Evolutionary conservation across 2,329 filamentous ascomycete genomes (phyloP).

Genomic region (Aspergillus latus): DNA sequence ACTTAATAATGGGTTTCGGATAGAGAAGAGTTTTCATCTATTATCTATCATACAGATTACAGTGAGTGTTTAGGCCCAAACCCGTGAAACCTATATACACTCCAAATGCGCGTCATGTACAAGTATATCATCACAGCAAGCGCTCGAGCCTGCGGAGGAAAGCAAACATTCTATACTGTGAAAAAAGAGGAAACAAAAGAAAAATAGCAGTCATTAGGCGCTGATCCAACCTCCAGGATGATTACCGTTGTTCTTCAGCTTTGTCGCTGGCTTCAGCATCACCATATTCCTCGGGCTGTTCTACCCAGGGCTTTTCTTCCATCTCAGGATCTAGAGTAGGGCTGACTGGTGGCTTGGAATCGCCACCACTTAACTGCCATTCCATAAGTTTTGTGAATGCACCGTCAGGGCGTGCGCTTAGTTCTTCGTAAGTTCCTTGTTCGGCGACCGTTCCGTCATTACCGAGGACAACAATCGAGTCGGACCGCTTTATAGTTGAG

Average conservation of each 20-base stretch:
- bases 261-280: constrained; percentile 22
- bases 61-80: not conserved
- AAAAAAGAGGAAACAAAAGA: constrained; percentile 10
- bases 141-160: not conserved
- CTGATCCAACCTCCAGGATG: not conserved
- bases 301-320: constrained; percentile 54
- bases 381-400: constrained; percentile 97
- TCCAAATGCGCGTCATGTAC: constrained; percentile 11
- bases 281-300: constrained; percentile 38
- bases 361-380: constrained; percentile 92
- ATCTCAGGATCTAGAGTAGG: constrained; percentile 38
- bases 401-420: constrained; percentile 71
- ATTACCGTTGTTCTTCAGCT: constrained; percentile 10
- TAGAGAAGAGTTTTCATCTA: constrained; percentile 18
- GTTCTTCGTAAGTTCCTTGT: constrained; percentile 76
- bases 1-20: not conserved
- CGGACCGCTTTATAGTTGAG: constrained; percentile 93
- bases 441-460: constrained; percentile 87
- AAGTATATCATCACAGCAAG: constrained; percentile 14
- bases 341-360: constrained; percentile 41
- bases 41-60: constrained; percentile 19
- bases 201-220: not conserved
- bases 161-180: constrained; percentile 1
- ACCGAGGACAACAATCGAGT: constrained; percentile 89
- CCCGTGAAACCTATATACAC: not conserved